Percentiles rank a stretch among this genome's conserved stretches.
These are phyloP conservation scores for Aureobasidium vineae DNA, from an alignment of 2,329 filamentous ascomycete genomes.

Conservation along the genomic window DNA sequence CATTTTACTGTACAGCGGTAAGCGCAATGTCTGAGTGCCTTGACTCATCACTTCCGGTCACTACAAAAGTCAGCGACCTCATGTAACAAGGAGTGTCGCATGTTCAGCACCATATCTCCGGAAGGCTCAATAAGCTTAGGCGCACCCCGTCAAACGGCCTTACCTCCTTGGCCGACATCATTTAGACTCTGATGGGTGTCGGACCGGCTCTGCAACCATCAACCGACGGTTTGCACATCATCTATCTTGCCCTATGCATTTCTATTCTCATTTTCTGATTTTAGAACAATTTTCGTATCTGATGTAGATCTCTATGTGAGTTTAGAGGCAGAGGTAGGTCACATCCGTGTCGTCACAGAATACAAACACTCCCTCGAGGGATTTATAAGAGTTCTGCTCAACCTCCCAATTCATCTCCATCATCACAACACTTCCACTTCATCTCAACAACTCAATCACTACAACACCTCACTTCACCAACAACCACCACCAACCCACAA, in stretches of 20 bases:
- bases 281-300: slow-evolving; percentile 24
- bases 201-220: background rate
- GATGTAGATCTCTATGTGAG: slow-evolving; percentile 18
- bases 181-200: background rate
- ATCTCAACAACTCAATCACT: background rate
- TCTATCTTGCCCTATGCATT: slow-evolving; percentile 7
- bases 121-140: slow-evolving; percentile 22
- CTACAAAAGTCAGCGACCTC: no score
- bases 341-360: slow-evolving; percentile 3
- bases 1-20: background rate
- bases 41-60: no score
- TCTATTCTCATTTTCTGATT: background rate
- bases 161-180: slow-evolving; percentile 19
- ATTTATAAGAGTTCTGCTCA: slow-evolving; percentile 19
- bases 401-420: slow-evolving; percentile 9
- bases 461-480: background rate
- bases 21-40: background rate
- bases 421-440: slow-evolving; percentile 13
- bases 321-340: slow-evolving; percentile 6
- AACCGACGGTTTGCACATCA: slow-evolving; percentile 14
- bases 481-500: background rate
- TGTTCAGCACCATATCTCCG: background rate
- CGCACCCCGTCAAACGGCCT: slow-evolving; percentile 11
- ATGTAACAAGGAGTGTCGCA: background rate
- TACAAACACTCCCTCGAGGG: background rate